phyloP scores from a whole-genome alignment of 2,329 filamentous ascomycete species.

The Setomelanomma holmii region DNA sequence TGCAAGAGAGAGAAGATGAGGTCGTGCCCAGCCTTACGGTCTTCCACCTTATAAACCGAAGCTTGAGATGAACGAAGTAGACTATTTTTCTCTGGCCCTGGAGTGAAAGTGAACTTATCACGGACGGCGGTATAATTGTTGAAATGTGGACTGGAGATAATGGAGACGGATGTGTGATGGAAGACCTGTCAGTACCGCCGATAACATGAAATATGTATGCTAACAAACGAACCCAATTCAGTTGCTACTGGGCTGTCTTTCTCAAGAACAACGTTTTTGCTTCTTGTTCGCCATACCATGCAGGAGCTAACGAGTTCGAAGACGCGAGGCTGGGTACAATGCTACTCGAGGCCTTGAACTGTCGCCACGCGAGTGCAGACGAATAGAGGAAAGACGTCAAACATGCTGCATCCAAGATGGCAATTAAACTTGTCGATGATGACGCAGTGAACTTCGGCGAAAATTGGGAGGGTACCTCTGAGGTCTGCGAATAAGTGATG shows the following conservation, averaged over 20 bases:
- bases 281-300: not conserved
- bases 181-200: constrained; percentile 4
- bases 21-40: not conserved
- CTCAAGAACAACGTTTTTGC: constrained; percentile 6
- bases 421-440: constrained; percentile 6
- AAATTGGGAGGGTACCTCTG: not conserved
- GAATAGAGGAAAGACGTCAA: constrained; percentile 6
- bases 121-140: not conserved
- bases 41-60: not conserved
- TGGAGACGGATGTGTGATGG: constrained; percentile 3
- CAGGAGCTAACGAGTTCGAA: constrained; percentile 3
- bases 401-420: not conserved
- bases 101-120: not conserved
- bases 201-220: not conserved
- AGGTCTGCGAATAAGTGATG: not conserved
- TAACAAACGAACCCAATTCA: not conserved
- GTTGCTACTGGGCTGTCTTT: constrained; percentile 8
- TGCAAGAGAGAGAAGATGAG: not conserved
- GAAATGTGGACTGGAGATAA: not conserved
- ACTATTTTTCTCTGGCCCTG: not conserved
- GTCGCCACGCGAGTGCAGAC: constrained; percentile 6
- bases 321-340: constrained; percentile 12
- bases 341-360: constrained; percentile 12
- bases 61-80: not conserved
- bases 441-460: constrained; percentile 10